Conservation (phyloP, 768 basidiomycete genomes). For the Pleurotus citrinopileatus region DNA sequence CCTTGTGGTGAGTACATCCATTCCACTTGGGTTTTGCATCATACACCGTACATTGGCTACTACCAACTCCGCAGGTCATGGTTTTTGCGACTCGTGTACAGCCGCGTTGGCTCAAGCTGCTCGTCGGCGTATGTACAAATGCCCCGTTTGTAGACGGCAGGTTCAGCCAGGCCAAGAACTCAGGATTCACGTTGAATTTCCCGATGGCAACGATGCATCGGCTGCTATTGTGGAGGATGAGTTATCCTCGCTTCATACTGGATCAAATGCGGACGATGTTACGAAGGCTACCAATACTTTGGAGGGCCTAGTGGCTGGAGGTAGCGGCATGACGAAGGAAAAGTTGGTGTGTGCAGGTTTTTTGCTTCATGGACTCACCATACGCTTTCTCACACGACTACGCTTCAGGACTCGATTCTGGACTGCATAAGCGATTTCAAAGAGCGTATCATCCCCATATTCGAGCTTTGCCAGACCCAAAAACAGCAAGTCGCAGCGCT, state of each 20-base stretch:
- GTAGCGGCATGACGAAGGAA: constrained; percentile 15
- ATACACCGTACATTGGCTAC: not conserved
- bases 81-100: constrained; percentile 36
- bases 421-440: constrained; percentile 37
- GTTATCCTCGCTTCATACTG: constrained; percentile 1
- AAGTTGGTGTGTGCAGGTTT: constrained; percentile 24
- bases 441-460: constrained; percentile 37
- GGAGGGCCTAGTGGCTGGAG: constrained; percentile 9
- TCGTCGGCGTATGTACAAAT: constrained; percentile 10
- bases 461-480: constrained; percentile 12
- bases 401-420: constrained; percentile 27
- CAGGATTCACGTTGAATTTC: constrained; percentile 7
- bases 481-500: not conserved
- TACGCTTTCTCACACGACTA: not conserved
- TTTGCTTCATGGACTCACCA: not conserved
- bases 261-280: constrained; percentile 27
- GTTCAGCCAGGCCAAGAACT: constrained; percentile 8
- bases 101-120: constrained; percentile 16
- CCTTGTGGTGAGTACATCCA: constrained; percentile 31
- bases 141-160: constrained; percentile 19
- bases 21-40: not conserved
- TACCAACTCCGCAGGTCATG: constrained; percentile 30
- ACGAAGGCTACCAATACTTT: constrained; percentile 23
- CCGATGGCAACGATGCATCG: constrained; percentile 1
- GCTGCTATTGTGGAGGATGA: constrained; percentile 1